Base-by-base conservation (phyloP, 1,284 basidiomycete genomes). In the Meira nashicola region DNA sequence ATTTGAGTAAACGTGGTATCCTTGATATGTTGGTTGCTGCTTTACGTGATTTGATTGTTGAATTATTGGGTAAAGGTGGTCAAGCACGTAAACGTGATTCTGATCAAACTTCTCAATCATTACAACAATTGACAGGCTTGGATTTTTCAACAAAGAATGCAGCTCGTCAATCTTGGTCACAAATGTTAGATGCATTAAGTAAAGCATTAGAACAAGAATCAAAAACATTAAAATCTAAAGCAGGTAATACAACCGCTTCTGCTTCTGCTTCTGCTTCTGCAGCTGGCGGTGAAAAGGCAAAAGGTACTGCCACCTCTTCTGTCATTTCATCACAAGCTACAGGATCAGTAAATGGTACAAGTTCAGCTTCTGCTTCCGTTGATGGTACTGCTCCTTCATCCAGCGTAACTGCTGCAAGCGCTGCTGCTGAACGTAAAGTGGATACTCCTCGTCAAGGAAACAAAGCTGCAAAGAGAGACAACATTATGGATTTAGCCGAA, bases 1-100 rank as follows among this genome's bases (percentile, higher is more conserved):
- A 70, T 52, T 62, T 70, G 12, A 59, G 68, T 46, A 62, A 64
- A 19, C 63, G 68, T 19, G 68, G 66, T 10, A 48, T 70, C 14
- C 64, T 70, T 43, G 68, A 70, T 55, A 60, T 63, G 65, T 62
- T 70, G 48, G 55, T 70, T 9, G 60, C 61, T 23, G 66, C 68
- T 6, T 41, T 70, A 1, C 58, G 62, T 51, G 61, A 70, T 17
- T 55, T 70, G 1, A 60, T 70, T 54, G 59, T 62, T 54, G 66
- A 62, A 41, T 59, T 70, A 23, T 64, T 70, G 21, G 68, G 68
- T 37, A 54, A 54, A 33, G 8, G 28, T 33, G 28, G 28, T 33
- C 3, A 3, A 33, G 28, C 28, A 33, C 28, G 28, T 33, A 33
- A 33, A 33, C 28, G 28, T 33, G 28, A 33, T 33, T 3, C 28